These are phyloP conservation scores for Raphanus raphanistrum DNA, from an alignment of 345 rosid genomes.

Conservation along the genomic window DNA sequence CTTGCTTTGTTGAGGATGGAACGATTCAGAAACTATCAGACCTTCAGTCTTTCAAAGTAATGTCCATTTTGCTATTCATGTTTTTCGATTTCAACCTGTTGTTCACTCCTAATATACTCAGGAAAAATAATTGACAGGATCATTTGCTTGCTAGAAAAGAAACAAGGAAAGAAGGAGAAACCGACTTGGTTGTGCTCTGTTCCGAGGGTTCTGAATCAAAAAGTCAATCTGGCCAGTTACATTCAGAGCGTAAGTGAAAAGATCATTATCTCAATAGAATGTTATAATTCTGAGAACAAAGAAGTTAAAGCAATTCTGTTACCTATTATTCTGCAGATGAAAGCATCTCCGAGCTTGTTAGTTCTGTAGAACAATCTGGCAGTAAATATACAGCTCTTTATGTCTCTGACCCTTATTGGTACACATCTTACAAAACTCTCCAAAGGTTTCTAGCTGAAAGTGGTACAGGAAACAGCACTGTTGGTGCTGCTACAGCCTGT, in stretches of 20 bases:
- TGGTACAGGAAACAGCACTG: slow-evolving; percentile 47
- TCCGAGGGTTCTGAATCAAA: slow-evolving; percentile 46
- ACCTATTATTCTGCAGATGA: slow-evolving; percentile 51
- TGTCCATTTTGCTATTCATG: neutral
- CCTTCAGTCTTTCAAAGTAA: slow-evolving; percentile 66
- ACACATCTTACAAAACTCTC: slow-evolving; percentile 57
- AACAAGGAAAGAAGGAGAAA: slow-evolving; percentile 57
- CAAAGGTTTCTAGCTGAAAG: slow-evolving; percentile 86
- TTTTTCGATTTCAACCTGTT: neutral
- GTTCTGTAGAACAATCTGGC: slow-evolving; percentile 43
- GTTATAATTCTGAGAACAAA: slow-evolving; percentile 8
- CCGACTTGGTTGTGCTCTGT: slow-evolving; percentile 79
- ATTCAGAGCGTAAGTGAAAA: slow-evolving; percentile 58
- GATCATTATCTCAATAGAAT: slow-evolving; percentile 11
- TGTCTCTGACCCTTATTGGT: neutral
- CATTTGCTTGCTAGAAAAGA: slow-evolving; percentile 63
- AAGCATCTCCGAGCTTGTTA: slow-evolving; percentile 63
- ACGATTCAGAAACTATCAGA: slow-evolving; percentile 61
- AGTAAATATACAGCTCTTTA: neutral
- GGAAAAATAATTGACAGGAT: slow-evolving; percentile 48
- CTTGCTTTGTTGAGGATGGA: slow-evolving; percentile 66
- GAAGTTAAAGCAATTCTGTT: neutral
- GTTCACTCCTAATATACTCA: slow-evolving; percentile 13
- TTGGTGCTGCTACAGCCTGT: slow-evolving; percentile 44
- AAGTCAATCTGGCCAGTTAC: slow-evolving; percentile 43